phyloP scores from a whole-genome alignment of 805 yeast genomes.

The Saturnispora saitoi region DNA sequence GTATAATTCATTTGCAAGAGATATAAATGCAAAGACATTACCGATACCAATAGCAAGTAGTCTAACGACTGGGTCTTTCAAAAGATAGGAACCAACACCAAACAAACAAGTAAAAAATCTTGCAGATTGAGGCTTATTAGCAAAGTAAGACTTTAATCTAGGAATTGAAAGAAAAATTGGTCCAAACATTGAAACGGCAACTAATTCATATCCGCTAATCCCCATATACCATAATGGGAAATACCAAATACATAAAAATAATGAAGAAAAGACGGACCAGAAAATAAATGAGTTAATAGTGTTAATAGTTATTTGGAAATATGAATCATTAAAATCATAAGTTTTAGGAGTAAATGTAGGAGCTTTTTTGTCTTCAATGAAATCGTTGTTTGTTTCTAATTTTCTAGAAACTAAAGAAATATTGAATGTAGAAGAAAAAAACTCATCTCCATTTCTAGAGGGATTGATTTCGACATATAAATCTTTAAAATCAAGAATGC shows the following conservation, averaged over 20 bases:
- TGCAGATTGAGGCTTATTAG: constrained; percentile 42
- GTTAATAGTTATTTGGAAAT: constrained; percentile 35
- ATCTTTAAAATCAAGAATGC: constrained; percentile 58
- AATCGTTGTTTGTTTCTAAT: not conserved
- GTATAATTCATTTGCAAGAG: constrained; percentile 48
- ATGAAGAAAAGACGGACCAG: constrained; percentile 78
- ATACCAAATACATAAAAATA: constrained; percentile 87
- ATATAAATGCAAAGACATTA: constrained; percentile 48
- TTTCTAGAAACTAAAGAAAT: constrained; percentile 1
- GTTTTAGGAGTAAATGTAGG: constrained; percentile 17
- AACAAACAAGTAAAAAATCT: constrained; percentile 46
- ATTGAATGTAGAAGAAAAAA: constrained; percentile 21
- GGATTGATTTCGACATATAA: constrained; percentile 42
- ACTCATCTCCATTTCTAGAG: constrained; percentile 16
- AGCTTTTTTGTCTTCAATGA: not conserved
- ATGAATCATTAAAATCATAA: constrained; percentile 18
- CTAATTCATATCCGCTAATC: constrained; percentile 85
- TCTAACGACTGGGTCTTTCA: constrained; percentile 61
- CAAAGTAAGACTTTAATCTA: constrained; percentile 30
- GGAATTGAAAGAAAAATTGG: constrained; percentile 34
- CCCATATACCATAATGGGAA: constrained; percentile 99
- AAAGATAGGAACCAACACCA: constrained; percentile 70
- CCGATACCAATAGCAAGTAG: constrained; percentile 62
- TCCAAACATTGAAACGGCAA: constrained; percentile 46
- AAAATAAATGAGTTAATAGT: constrained; percentile 63